phyloP scores from a whole-genome alignment of 176 grass and related monocot genomes.

The Paspalum vaginatum region DNA sequence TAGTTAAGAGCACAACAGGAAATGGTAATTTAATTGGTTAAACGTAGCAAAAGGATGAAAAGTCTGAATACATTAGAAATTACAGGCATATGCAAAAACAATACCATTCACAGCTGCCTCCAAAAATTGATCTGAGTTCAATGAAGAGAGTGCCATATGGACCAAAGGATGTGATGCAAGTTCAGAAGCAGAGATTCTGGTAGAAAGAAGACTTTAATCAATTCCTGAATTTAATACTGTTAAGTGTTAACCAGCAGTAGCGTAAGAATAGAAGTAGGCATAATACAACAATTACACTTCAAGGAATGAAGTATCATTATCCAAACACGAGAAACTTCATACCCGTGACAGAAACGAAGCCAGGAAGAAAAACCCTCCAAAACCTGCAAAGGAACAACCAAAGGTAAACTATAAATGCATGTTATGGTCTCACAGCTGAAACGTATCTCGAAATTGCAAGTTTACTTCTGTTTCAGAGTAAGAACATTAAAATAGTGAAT shows the following conservation, averaged over 20 bases:
- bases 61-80: conserved; percentile 38
- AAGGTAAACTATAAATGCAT: conserved; percentile 36
- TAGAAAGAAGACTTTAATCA: conserved; percentile 43
- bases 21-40: conserved; percentile 7
- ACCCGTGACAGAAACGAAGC: conserved; percentile 95
- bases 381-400: conserved; percentile 58
- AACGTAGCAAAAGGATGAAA: conserved; percentile 5
- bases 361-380: conserved; percentile 96
- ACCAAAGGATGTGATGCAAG: conserved; percentile 91
- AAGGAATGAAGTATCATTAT: conserved; percentile 37
- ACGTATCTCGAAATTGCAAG: conserved; percentile 16
- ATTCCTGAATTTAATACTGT: conserved; percentile 16
- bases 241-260: conserved; percentile 24
- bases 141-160: conserved; percentile 67
- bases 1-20: not conserved
- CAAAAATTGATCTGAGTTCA: conserved; percentile 79
- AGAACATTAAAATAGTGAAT: not conserved
- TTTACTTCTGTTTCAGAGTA: conserved; percentile 8
- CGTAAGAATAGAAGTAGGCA: conserved; percentile 22
- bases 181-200: conserved; percentile 70
- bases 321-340: conserved; percentile 46
- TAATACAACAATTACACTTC: conserved; percentile 33
- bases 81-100: conserved; percentile 38
- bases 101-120: conserved; percentile 97
- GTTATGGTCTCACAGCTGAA: not conserved